Percentiles rank a stretch among this genome's conserved stretches.
These are phyloP conservation scores for Phyllosticta ampelicida DNA, from an alignment of 2,329 filamentous ascomycete species.

Conservation along the genomic window DNA sequence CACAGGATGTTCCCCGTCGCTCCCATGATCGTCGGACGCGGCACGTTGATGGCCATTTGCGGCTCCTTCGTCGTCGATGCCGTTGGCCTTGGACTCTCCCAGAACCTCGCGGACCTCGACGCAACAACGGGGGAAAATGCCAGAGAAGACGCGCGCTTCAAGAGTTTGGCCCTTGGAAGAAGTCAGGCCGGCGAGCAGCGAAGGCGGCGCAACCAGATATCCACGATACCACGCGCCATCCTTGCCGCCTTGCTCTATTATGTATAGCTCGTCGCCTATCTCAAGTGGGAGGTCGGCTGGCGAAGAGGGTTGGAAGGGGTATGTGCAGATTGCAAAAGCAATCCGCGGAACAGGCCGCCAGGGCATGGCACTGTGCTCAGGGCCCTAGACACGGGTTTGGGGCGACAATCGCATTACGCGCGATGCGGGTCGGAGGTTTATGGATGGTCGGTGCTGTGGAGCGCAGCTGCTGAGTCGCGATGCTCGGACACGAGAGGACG, in stretches of 20 bases:
- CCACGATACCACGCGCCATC: conserved; percentile 89
- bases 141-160: conserved; percentile 94
- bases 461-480: neutral
- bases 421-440: conserved; percentile 1
- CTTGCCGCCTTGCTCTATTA: conserved; percentile 83
- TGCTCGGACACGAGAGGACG: neutral
- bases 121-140: conserved; percentile 89
- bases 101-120: conserved; percentile 91
- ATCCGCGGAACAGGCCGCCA: conserved; percentile 96
- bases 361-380: conserved; percentile 23
- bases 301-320: conserved; percentile 78
- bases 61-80: conserved; percentile 16
- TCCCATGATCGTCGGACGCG: conserved; percentile 8
- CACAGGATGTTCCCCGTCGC: conserved; percentile 19
- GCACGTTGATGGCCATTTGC: conserved; percentile 7
- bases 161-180: conserved; percentile 85
- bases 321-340: conserved; percentile 93
- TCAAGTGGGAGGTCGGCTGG: conserved; percentile 90
- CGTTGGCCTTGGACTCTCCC: conserved; percentile 51
- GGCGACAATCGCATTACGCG: conserved; percentile 11
- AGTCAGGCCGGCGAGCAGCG: conserved; percentile 81
- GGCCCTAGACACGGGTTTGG: conserved; percentile 8
- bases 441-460: neutral
- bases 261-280: conserved; percentile 96
- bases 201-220: conserved; percentile 89